These are phyloP conservation scores for Citrus reticulata DNA, from an alignment of 345 rosid species.

Conservation along the genomic window DNA sequence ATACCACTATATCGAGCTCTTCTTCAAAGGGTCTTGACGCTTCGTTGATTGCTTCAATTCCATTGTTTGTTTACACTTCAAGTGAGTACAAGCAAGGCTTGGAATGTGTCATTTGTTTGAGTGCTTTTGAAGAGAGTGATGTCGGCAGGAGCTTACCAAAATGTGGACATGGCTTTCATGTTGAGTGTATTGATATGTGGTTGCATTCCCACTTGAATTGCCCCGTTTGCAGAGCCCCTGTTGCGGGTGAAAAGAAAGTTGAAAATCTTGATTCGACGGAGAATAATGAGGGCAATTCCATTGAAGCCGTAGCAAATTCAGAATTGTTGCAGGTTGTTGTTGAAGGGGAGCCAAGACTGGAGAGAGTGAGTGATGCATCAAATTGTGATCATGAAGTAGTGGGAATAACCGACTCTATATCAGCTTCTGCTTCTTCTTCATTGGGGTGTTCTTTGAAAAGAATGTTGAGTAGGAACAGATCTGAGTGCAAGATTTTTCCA, in stretches of 20 bases:
- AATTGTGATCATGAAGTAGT: constrained; percentile 22
- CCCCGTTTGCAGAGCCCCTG: constrained; percentile 64
- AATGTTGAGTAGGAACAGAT: constrained; percentile 63
- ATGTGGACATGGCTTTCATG: constrained; percentile 75
- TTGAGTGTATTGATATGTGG: constrained; percentile 88
- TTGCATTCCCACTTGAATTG: constrained; percentile 62
- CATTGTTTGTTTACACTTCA: constrained; percentile 48
- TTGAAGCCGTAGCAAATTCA: constrained; percentile 1
- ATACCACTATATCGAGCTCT: neutral
- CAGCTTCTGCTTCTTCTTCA: constrained; percentile 14
- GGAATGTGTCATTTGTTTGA: constrained; percentile 76
- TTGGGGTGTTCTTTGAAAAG: constrained; percentile 52
- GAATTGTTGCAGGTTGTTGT: constrained; percentile 22
- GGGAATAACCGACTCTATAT: constrained; percentile 9
- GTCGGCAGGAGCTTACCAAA: constrained; percentile 49
- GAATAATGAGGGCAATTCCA: constrained; percentile 11
- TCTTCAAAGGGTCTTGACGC: constrained; percentile 56
- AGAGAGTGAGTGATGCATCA: constrained; percentile 20
- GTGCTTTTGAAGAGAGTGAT: constrained; percentile 57
- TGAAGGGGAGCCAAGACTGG: constrained; percentile 23
- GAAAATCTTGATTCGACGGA: neutral
- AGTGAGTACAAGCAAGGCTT: constrained; percentile 21
- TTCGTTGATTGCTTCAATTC: constrained; percentile 59
- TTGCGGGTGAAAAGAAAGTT: constrained; percentile 14
- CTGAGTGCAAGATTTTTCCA: constrained; percentile 52